Base-by-base conservation (phyloP, 2,329 filamentous ascomycete species). In the Hymenoscyphus scutula region DNA sequence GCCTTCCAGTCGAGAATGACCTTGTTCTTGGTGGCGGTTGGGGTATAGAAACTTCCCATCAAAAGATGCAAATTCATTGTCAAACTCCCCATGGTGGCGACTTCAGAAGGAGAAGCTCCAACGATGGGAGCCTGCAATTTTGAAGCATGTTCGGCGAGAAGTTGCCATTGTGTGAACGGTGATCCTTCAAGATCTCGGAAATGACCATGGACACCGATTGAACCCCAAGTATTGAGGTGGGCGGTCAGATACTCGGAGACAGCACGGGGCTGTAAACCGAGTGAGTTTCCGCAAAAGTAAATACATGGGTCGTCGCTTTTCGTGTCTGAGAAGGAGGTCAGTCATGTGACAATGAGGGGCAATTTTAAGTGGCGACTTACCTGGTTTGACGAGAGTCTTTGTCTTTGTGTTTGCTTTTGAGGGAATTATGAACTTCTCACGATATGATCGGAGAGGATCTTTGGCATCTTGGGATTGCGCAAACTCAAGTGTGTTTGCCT, bases 261-360 rank as follows among this genome's bases (percentile, higher is more conserved):
- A 15, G 83, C 83, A 65, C 84, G 86, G 53, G 93, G 92, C 74
- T 97, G 92, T 3, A 94, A 84, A 41, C 92, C 92, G 1, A 97
- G 83, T 0, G 92, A 96, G 78, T 97, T 96, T 62, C 93, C 93
- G 68, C 92, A 94, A 66, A 97, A 87, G 76, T 97, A 97, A 63
- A 91, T 88, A 63, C 82, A 84, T 56, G 78, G 77, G 30, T 68
- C 60, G 11, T 68, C 70, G 69, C 63, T 62, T 60, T 41, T 62
- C 64, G 60, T 15, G 23, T 59, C 57, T 59, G 29, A 5, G 17
- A 59, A 25, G 55, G 37, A 8, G 60, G 66, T 25, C 59, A 53
- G 57, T 67, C 63, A 70, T 30, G 56, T 67, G 60, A 61, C 11
- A 15, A 15, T 32, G 54, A 53, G 29, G 17, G 56, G 59, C 51